Evolutionary conservation across 345 rosid species (phyloP).

Genomic region (Physaria fendleri): DNA sequence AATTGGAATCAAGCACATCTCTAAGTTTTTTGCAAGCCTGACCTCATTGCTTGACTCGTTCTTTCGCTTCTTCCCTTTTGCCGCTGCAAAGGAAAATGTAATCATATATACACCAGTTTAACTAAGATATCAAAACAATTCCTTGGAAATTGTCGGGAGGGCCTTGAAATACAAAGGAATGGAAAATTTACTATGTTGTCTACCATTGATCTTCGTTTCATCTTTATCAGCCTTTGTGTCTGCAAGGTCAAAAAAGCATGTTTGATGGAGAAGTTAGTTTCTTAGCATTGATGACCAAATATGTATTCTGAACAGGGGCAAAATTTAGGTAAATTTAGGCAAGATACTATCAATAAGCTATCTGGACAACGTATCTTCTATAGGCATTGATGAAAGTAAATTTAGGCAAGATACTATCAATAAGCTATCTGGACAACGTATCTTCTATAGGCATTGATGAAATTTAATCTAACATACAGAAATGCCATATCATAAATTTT

Average conservation of each 20-base stretch:
- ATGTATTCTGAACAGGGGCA: background rate
- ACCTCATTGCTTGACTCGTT: slow-evolving; percentile 78
- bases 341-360: background rate
- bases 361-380: background rate
- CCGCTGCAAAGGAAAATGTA: slow-evolving; percentile 41
- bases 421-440: background rate
- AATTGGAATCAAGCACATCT: background rate
- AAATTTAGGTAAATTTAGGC: too few species aligned
- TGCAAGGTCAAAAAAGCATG: slow-evolving; percentile 30
- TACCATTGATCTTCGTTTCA: slow-evolving; percentile 71
- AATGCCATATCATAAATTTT: background rate
- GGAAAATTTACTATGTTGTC: background rate
- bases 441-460: background rate
- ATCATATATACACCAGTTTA: slow-evolving; percentile 7
- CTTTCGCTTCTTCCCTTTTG: slow-evolving; percentile 87
- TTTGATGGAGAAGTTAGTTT: background rate
- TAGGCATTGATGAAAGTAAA: background rate
- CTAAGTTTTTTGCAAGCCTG: slow-evolving; percentile 24
- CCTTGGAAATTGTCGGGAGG: background rate
- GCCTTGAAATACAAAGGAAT: background rate
- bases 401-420: too few species aligned
- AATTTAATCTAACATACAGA: background rate
- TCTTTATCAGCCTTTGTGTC: slow-evolving; percentile 83
- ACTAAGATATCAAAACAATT: background rate
- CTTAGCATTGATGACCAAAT: background rate